Evolutionary conservation across 176 grass and related monocot species (phyloP).

Genomic region (Hordeum marinum): DNA sequence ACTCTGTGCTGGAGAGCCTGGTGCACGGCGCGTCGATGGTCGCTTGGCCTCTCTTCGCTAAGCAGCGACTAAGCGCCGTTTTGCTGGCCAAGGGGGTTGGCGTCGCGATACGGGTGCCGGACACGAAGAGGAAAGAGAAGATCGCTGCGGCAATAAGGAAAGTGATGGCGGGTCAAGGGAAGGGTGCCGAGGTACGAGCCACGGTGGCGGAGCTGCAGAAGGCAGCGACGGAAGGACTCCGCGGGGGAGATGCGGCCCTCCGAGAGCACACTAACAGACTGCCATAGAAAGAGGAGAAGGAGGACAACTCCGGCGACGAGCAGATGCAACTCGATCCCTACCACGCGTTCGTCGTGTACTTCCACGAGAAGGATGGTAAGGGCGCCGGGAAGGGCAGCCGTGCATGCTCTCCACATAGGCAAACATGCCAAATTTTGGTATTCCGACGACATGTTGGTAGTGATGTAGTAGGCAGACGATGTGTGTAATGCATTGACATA

Average conservation of each 20-base stretch:
- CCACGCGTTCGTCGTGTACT: too few relatives aligned
- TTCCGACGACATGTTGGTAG: too few relatives aligned
- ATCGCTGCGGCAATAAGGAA: slow-evolving; percentile 26
- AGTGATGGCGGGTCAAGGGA: not conserved
- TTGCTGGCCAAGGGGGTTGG: slow-evolving; percentile 3
- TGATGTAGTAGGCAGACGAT: too few relatives aligned
- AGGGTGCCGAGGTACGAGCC: not conserved
- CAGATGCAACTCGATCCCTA: too few relatives aligned
- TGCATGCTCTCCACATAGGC: too few relatives aligned
- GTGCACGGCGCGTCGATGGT: slow-evolving; percentile 48
- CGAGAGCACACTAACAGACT: too few relatives aligned
- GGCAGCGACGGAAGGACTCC: slow-evolving; percentile 3
- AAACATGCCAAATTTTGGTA: too few relatives aligned
- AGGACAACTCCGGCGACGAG: too few relatives aligned
- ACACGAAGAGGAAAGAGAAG: not conserved
- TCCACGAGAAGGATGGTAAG: too few relatives aligned
- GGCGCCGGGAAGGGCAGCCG: too few relatives aligned
- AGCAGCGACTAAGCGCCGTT: slow-evolving; percentile 46
- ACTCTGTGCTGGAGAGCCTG: slow-evolving; percentile 50
- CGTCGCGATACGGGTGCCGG: slow-evolving; percentile 18
- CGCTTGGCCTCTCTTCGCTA: slow-evolving; percentile 49
- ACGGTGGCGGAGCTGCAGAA: slow-evolving; percentile 32
- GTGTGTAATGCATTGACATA: too few relatives aligned
- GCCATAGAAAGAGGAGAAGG: too few relatives aligned
- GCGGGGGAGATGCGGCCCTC: not conserved